Evolutionary conservation across 1,284 basidiomycete species (phyloP).

Genomic region (Mycosarcoma maydis): DNA sequence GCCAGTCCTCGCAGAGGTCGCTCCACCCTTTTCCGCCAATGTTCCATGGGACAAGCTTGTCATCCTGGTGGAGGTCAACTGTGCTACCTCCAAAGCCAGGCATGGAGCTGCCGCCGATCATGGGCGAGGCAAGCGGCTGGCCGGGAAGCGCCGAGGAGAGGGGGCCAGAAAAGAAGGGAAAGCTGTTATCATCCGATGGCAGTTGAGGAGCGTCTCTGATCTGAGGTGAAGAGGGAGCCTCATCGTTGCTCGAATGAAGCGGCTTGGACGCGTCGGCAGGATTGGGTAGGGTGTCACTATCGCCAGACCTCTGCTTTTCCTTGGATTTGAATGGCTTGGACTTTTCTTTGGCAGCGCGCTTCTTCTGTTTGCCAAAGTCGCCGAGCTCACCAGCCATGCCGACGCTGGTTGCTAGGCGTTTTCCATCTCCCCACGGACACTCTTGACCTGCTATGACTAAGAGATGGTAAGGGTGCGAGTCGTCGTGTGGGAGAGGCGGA

Average conservation of each 20-base stretch:
- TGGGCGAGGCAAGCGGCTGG: conserved; percentile 31
- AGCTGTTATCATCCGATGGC: conserved; percentile 18
- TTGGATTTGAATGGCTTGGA: conserved; percentile 44
- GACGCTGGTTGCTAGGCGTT: conserved; percentile 54
- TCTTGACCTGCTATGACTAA: conserved; percentile 80
- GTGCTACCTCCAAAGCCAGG: conserved; percentile 19
- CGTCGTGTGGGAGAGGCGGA: conserved; percentile 56
- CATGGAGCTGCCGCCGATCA: conserved; percentile 35
- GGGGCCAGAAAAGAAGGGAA: conserved; percentile 19
- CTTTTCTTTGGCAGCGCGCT: conserved; percentile 37
- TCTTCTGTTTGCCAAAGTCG: conserved; percentile 47
- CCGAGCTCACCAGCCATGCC: conserved; percentile 62
- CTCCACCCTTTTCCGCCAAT: conserved; percentile 66
- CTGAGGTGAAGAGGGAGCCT: neutral
- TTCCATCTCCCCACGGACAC: conserved; percentile 64
- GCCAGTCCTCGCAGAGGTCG: conserved; percentile 67
- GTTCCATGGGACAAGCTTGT: conserved; percentile 21
- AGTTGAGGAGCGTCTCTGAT: conserved; percentile 4
- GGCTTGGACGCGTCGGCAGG: conserved; percentile 6
- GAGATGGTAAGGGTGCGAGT: conserved; percentile 79
- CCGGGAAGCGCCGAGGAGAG: conserved; percentile 24
- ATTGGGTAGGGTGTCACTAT: conserved; percentile 15
- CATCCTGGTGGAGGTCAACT: conserved; percentile 7
- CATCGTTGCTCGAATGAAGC: conserved; percentile 9
- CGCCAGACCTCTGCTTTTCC: conserved; percentile 39